Base-by-base conservation (phyloP, 805 yeast species). In the Sugiyamaella chiloensis region DNA sequence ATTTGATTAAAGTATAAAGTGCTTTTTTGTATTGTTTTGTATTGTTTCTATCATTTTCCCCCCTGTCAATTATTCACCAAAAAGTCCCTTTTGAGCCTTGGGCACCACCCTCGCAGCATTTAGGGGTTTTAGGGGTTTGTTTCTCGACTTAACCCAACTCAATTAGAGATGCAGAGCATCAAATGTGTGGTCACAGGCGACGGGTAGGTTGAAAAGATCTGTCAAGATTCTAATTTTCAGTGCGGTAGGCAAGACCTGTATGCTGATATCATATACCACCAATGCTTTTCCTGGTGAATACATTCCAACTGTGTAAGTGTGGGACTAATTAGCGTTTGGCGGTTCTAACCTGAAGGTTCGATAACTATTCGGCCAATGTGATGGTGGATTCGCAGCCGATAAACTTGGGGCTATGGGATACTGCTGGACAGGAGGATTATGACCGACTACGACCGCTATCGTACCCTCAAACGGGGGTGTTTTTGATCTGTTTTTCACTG, bases 121-220 rank as follows among this genome's bases (percentile, higher is more conserved):
- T n/a, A n/a, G n/a, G n/a, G n/a, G n/a, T n/a, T n/a, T n/a, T 34
- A 34, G 37, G 37, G 37, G 37, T 34, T 34, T 21, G 21, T 16
- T 34, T 34, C 11, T 12, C 37, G 37, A 34, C 21, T 34, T 34
- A 19, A 34, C 37, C 37, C 19, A 34, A 19, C 9, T 34, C 19
- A 16, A 21, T 16, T 34, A 34, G 37, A 34, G 37, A 85, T 87
- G 95, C 83, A 88, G 73, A 81, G 88, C 53, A 84, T 89, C 60
- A 89, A 89, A 66, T 87, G 96, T 60, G 96, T 89, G 34, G 95
- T 89, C 45, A 90, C 89, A 34, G 96, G 96, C 56, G 96, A 89
- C 63, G 96, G 91, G 44, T 42, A 32, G 24, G 31, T 24, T 23
- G 21, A n/a, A 35, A 9, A 12, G 17, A 24, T 16, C 20, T 14